Evolutionary conservation across 768 basidiomycete genomes (phyloP), one percentile per base, ranked within the genome.

Genomic region (Pluteus cervinus): DNA sequence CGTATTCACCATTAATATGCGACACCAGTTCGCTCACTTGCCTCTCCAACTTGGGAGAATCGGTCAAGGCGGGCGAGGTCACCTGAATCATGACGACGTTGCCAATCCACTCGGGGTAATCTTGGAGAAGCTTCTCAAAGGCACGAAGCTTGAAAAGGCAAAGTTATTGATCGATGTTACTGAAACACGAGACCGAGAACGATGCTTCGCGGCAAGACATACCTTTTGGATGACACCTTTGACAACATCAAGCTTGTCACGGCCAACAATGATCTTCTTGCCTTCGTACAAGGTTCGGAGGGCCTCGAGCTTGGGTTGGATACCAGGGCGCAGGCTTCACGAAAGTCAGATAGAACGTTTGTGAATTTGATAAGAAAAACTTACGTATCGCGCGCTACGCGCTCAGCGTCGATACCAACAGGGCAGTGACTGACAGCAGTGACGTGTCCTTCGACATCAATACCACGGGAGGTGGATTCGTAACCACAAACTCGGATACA

Each of bases 161-260:
- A 18, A 35, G 23, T 6, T 36, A 14, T 22, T 36, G 33, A 35
- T 30, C n/a, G n/a, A 26, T 31, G 6, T 26, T 8, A 38, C 32
- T 29, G 24, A 15, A 12, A 21, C 9, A 11, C 15, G 33, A 6
- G 22, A 28, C 29, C 4, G 39, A 8, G 29, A 23, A 20, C 8
- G 20, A n/a, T 31, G 29, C 3, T 20, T 9, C 6, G 29, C 26
- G n/a, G 9, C 21, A 17, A 39, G 16, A 46, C 52, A 10, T 26
- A 81, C 85, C 77, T 99, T 99, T 65, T 98, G 93, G 46, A 97
- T 64, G 16, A 99, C 88, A 29, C 94, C 94, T 65, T 97, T 97
- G 51, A 96, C 92, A n/a, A 92, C 88, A 52, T 98, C 94, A 28
- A 98, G 73, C 67, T 99, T 99, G 61, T 99, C 94, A 6, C 94